Conservation (phyloP, 129 eudicot genomes). For the Tanacetum coccineum region DNA sequence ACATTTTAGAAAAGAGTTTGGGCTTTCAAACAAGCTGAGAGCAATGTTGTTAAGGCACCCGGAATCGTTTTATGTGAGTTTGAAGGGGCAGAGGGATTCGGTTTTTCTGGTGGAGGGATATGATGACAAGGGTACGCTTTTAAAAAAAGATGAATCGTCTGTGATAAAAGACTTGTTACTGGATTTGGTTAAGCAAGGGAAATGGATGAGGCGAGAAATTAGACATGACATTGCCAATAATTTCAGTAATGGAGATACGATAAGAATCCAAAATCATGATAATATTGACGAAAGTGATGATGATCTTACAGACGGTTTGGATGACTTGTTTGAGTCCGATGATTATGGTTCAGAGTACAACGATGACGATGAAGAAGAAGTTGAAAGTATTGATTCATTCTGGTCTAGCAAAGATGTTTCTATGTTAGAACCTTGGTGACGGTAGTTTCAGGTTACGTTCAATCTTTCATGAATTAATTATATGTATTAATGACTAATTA, state of each 20-base stretch:
- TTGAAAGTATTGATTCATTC: conserved; percentile 27
- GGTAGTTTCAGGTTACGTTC: not conserved
- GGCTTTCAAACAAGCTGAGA: conserved; percentile 77
- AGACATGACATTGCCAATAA: conserved; percentile 19
- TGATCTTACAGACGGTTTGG: conserved; percentile 50
- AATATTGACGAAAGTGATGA: conserved; percentile 36
- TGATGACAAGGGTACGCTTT: conserved; percentile 60
- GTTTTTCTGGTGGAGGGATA: conserved; percentile 84
- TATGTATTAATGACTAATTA: not conserved
- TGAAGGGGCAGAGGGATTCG: conserved; percentile 82
- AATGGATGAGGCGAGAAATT: conserved; percentile 64
- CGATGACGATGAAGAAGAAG: conserved; percentile 33
- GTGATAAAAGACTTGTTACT: conserved; percentile 43
- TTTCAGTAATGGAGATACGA: conserved; percentile 15
- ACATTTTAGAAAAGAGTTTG: conserved; percentile 87
- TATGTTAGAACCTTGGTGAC: conserved; percentile 64
- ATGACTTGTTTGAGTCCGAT: conserved; percentile 54
- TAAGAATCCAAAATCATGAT: conserved; percentile 31
- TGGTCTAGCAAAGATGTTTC: conserved; percentile 47
- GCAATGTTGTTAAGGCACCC: conserved; percentile 94
- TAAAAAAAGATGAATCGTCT: conserved; percentile 55
- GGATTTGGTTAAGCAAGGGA: conserved; percentile 67
- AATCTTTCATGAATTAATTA: not conserved
- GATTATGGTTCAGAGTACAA: conserved; percentile 37
- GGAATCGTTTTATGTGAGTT: conserved; percentile 82